Percentiles rank a stretch among this genome's conserved stretches.
Conservation (phyloP, 768 basidiomycete species). For the Russula foetens region DNA sequence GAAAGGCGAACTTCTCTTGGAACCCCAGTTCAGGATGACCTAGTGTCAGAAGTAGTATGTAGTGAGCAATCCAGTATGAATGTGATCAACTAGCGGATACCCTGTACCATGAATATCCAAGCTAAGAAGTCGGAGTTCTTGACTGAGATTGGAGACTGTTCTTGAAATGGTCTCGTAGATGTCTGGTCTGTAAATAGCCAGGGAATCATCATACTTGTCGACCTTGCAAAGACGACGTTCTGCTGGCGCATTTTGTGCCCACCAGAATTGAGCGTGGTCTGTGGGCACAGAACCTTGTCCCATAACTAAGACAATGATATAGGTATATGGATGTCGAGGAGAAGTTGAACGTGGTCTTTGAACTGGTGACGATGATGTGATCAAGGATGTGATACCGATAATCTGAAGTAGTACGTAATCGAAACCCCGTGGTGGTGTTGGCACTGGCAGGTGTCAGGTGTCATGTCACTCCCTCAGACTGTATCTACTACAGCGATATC, state of each 20-base stretch:
- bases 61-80: not conserved
- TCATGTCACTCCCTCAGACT: too few species aligned
- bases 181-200: slow-evolving; percentile 16
- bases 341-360: not conserved
- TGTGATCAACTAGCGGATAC: not conserved
- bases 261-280: slow-evolving; percentile 14
- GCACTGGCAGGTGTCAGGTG: too few species aligned
- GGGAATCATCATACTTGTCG: slow-evolving; percentile 5
- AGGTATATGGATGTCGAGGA: not conserved
- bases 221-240: slow-evolving; percentile 11
- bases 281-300: not conserved
- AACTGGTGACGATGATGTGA: too few species aligned
- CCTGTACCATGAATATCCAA: slow-evolving; percentile 61
- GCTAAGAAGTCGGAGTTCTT: slow-evolving; percentile 51
- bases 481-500: too few species aligned
- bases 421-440: too few species aligned
- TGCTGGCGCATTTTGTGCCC: not conserved
- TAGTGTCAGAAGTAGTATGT: slow-evolving; percentile 23
- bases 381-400: too few species aligned
- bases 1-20: slow-evolving; percentile 49
- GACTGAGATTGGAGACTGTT: slow-evolving; percentile 44
- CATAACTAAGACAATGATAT: not conserved
- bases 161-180: slow-evolving; percentile 29
- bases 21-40: slow-evolving; percentile 64
- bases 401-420: too few species aligned